Evolutionary conservation across 805 yeast species (phyloP).

Genomic region (Scheffersomyces stipitis): DNA sequence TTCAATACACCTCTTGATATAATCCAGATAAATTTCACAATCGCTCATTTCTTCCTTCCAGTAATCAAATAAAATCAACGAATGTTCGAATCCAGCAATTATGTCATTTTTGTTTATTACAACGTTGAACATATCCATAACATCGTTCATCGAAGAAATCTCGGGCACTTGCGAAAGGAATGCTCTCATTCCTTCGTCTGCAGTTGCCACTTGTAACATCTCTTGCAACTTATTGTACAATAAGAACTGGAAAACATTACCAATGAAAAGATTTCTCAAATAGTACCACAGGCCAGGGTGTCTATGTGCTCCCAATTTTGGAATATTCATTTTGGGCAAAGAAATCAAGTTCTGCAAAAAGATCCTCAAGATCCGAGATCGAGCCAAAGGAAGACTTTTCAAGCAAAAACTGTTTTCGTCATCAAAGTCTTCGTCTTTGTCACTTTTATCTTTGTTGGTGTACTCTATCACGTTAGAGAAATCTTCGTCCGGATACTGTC

Average conservation of each 20-base stretch:
- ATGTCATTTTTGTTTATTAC: slow-evolving; percentile 10
- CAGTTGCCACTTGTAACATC: slow-evolving; percentile 14
- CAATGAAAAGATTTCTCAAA: slow-evolving; percentile 31
- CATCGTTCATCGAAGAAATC: not conserved
- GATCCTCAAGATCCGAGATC: slow-evolving; percentile 23
- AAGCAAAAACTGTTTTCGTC: slow-evolving; percentile 12
- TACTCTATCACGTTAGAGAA: slow-evolving; percentile 25
- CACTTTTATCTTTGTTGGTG: slow-evolving; percentile 1
- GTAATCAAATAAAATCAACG: slow-evolving; percentile 28
- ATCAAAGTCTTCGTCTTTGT: slow-evolving; percentile 7
- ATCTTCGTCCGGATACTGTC: slow-evolving; percentile 30
- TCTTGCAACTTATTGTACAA: slow-evolving; percentile 28
- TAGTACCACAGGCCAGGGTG: slow-evolving; percentile 44
- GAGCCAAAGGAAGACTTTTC: slow-evolving; percentile 22
- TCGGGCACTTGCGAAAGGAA: slow-evolving; percentile 3
- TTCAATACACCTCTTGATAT: slow-evolving; percentile 21
- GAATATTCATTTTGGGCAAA: slow-evolving; percentile 34
- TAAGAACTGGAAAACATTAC: slow-evolving; percentile 28
- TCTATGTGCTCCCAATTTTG: slow-evolving; percentile 35
- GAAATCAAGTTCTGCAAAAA: slow-evolving; percentile 27
- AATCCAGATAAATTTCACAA: slow-evolving; percentile 29
- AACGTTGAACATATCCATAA: slow-evolving; percentile 12
- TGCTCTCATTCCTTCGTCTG: slow-evolving; percentile 7
- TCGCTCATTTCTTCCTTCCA: slow-evolving; percentile 37
- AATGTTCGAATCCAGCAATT: slow-evolving; percentile 24